These are phyloP conservation scores for Pseudisothecium myosuroides DNA, from an alignment of 225 moss, liverwort and hornwort genomes.

Conservation along the genomic window DNA sequence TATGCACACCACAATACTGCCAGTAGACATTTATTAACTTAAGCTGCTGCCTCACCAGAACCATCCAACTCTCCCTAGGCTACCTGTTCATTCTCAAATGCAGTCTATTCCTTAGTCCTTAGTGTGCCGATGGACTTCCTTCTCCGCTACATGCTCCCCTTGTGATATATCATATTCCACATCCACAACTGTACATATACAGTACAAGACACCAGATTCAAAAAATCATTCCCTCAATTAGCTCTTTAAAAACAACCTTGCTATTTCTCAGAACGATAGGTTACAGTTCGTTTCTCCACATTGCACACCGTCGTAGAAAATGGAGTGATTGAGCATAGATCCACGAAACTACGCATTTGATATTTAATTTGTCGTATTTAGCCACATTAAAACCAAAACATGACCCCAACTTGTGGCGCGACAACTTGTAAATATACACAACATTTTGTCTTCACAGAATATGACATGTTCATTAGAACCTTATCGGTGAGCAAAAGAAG, in stretches of 20 bases:
- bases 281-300: neutral
- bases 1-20: neutral
- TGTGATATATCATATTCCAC: constrained; percentile 9
- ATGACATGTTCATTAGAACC: neutral
- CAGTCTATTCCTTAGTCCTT: neutral
- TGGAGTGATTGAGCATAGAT: neutral
- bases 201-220: neutral
- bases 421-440: neutral
- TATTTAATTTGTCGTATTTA: neutral
- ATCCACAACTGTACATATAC: neutral
- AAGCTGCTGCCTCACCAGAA: neutral
- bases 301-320: too few relatives aligned
- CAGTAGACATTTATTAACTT: neutral
- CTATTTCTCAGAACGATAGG: neutral
- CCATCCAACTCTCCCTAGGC: neutral
- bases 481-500: neutral
- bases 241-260: neutral
- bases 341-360: neutral
- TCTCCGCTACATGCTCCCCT: constrained; percentile 29
- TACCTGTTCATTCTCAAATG: neutral
- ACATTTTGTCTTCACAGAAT: neutral
- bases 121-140: constrained; percentile 21
- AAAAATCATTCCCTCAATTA: neutral
- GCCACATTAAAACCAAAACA: neutral
- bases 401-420: neutral